These are phyloP conservation scores for Salvia miltiorrhiza DNA, from an alignment of 257 asterid genomes.

Conservation along the genomic window DNA sequence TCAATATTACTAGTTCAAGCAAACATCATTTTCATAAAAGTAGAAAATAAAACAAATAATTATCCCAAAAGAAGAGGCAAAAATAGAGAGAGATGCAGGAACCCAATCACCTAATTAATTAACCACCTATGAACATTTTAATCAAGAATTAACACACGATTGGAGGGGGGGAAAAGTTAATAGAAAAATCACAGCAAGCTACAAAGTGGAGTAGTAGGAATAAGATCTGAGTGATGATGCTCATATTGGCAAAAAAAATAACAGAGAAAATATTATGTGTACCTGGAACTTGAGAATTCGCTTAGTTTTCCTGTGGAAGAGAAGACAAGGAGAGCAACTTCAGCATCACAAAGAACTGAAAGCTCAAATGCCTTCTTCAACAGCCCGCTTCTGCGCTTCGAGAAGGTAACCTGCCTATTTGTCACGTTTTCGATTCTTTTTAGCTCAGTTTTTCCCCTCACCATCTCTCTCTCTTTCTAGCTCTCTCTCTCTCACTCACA, in stretches of 20 bases:
- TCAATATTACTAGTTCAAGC: neutral
- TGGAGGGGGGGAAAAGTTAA: neutral
- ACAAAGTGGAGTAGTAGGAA: too few relatives aligned
- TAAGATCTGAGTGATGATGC: too few relatives aligned
- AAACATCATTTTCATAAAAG: neutral
- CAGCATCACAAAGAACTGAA: constrained; percentile 67
- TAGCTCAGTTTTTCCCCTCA: constrained; percentile 57
- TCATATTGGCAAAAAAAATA: too few relatives aligned
- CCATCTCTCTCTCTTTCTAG: constrained; percentile 31
- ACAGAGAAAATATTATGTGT: too few relatives aligned
- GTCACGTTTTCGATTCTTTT: constrained; percentile 56
- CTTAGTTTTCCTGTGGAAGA: constrained; percentile 49
- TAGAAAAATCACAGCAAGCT: neutral
- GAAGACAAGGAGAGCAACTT: constrained; percentile 51
- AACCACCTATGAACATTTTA: neutral
- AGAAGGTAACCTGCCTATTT: constrained; percentile 61
- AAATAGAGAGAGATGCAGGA: neutral
- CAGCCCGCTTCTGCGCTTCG: constrained; percentile 57
- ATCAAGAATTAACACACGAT: neutral
- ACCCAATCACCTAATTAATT: too few relatives aligned
- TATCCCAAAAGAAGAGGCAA: neutral
- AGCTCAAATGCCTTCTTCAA: constrained; percentile 63
- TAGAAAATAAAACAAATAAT: neutral
- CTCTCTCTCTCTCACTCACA: too few relatives aligned
- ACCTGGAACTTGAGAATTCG: constrained; percentile 63